These are phyloP conservation scores for Vitis hybrid DNA, from an alignment of 177 flowering plant genomes.

Conservation along the genomic window DNA sequence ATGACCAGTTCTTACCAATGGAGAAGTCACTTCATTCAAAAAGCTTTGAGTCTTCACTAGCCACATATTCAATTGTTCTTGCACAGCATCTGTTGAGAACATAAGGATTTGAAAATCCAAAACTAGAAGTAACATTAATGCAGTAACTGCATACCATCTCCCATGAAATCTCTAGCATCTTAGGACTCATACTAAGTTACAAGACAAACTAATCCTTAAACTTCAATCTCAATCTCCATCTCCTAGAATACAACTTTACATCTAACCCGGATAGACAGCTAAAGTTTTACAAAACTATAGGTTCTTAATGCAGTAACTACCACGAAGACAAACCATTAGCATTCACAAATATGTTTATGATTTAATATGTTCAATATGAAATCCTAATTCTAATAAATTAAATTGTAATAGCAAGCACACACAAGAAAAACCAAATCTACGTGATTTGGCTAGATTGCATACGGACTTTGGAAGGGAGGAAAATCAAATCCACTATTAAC, in stretches of 20 bases:
- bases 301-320: background rate
- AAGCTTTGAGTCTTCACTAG: slow-evolving; percentile 68
- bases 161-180: background rate
- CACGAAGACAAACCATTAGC: background rate
- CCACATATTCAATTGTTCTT: slow-evolving; percentile 63
- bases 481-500: no score
- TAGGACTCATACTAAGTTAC: no score
- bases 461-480: no score
- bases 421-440: no score
- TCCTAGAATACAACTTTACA: no score
- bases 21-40: slow-evolving; percentile 68
- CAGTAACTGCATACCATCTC: background rate
- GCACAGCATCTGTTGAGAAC: slow-evolving; percentile 58
- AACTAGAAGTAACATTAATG: background rate
- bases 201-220: no score
- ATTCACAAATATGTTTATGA: background rate
- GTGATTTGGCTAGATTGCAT: no score
- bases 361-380: background rate
- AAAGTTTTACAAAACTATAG: background rate
- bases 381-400: background rate
- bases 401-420: no score
- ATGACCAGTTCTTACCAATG: slow-evolving; percentile 50
- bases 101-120: background rate
- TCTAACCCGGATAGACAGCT: no score
- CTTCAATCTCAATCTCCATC: no score